Percentiles rank a stretch among this genome's conserved stretches.
Conservation (phyloP, 1,284 basidiomycete genomes). For the Vanrija humicola region DNA sequence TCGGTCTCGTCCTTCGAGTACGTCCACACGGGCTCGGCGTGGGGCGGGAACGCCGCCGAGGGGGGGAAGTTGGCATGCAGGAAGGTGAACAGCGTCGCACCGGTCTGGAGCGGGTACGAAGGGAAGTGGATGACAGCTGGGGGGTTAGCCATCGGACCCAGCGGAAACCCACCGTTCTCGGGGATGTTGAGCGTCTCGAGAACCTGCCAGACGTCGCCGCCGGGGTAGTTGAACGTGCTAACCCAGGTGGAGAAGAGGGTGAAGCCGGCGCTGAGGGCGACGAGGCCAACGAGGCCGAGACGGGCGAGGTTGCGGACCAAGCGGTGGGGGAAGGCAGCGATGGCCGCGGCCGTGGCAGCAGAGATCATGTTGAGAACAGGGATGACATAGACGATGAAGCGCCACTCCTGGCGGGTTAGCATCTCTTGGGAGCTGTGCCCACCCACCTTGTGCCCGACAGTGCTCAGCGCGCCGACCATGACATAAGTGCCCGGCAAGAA, state of each 20-base stretch:
- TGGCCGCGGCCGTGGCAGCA: conserved; percentile 55
- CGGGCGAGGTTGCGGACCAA: conserved; percentile 14
- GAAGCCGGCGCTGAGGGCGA: conserved; percentile 53
- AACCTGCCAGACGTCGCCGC: conserved; percentile 66
- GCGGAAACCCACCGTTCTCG: conserved; percentile 1
- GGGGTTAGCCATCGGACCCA: no score
- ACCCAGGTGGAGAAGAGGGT: conserved; percentile 59
- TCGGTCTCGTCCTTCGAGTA: conserved; percentile 77
- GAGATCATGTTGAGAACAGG: conserved; percentile 78
- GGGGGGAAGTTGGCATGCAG: conserved; percentile 56
- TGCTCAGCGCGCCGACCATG: conserved; percentile 67
- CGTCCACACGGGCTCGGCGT: conserved; percentile 52
- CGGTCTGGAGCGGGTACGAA: conserved; percentile 61
- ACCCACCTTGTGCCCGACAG: conserved; percentile 67
- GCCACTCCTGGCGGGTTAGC: conserved; percentile 66
- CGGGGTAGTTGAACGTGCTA: conserved; percentile 81
- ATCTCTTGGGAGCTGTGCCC: not conserved
- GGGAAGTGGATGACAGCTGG: conserved; percentile 40
- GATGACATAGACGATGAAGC: conserved; percentile 84
- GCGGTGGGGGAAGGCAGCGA: conserved; percentile 13
- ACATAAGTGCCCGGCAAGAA: conserved; percentile 52
- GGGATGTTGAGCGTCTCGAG: conserved; percentile 57
- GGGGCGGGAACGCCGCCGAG: conserved; percentile 13
- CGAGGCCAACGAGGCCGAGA: conserved; percentile 52
- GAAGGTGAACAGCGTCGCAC: conserved; percentile 83